phyloP scores from a whole-genome alignment of 2,329 filamentous ascomycete genomes.

The Dryadomyces quercivorus region DNA sequence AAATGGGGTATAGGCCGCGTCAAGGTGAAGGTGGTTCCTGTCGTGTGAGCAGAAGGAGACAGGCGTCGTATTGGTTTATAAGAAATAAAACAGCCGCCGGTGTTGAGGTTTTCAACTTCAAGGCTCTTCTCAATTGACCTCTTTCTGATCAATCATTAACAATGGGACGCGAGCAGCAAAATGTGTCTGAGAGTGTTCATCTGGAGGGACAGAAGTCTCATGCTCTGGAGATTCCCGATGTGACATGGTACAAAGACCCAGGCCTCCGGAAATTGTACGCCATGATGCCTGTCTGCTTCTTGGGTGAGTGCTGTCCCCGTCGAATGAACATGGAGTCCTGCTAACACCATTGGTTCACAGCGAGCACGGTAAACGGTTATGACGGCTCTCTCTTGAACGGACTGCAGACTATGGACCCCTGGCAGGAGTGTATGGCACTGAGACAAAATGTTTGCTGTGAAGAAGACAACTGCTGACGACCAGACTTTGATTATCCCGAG shows the following conservation, averaged over 20 bases:
- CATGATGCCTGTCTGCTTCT: not conserved
- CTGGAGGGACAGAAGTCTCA: not conserved
- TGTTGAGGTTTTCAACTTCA: too few species aligned
- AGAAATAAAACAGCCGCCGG: too few species aligned
- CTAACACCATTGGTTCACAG: not conserved
- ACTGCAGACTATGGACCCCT: not conserved
- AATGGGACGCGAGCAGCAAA: not conserved
- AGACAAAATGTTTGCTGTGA: not conserved
- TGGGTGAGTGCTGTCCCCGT: not conserved
- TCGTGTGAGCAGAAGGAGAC: not conserved
- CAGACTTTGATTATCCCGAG: not conserved
- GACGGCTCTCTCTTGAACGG: not conserved
- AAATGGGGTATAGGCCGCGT: not conserved
- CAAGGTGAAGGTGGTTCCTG: not conserved
- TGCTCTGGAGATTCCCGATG: not conserved
- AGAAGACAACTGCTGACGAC: not conserved
- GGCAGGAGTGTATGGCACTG: not conserved
- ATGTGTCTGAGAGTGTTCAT: not conserved
- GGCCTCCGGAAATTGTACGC: not conserved
- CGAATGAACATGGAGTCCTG: not conserved
- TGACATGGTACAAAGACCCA: not conserved
- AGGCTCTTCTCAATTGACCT: not conserved
- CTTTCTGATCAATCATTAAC: not conserved
- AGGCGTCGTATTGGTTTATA: too few species aligned
- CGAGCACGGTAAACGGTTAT: not conserved